These are phyloP conservation scores for Aspergillus spinulosporus DNA, from an alignment of 2,329 filamentous ascomycete genomes.

Conservation along the genomic window DNA sequence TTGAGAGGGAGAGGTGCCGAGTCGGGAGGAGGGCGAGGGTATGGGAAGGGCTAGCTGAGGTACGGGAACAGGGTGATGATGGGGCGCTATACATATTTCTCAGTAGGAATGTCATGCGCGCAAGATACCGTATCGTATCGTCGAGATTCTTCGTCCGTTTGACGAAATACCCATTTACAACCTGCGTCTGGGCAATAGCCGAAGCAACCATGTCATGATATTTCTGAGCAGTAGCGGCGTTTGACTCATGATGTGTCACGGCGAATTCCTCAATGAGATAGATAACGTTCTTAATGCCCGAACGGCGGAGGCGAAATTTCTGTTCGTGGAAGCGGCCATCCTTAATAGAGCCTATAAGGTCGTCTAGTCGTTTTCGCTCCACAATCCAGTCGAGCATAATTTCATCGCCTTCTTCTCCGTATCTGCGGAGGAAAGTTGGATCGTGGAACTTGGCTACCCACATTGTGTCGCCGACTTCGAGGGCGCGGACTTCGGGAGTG, in stretches of 20 bases:
- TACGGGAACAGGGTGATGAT: not conserved
- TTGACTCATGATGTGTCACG: constrained; percentile 56
- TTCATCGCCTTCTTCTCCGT: constrained; percentile 62
- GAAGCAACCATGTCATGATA: constrained; percentile 69
- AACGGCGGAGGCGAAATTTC: constrained; percentile 74
- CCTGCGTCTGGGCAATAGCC: constrained; percentile 73
- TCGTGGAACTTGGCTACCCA: constrained; percentile 76
- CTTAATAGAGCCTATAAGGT: constrained; percentile 76
- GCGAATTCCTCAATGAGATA: constrained; percentile 76
- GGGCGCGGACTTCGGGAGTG: constrained; percentile 63
- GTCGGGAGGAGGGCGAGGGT: constrained; percentile 66
- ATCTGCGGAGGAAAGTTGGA: constrained; percentile 53
- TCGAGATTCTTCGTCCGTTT: constrained; percentile 75
- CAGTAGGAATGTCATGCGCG: constrained; percentile 68
- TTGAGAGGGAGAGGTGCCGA: constrained; percentile 55
- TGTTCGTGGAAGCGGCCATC: constrained; percentile 82
- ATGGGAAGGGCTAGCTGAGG: constrained; percentile 11
- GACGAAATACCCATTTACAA: constrained; percentile 76
- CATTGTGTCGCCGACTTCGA: constrained; percentile 73
- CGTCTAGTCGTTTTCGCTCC: constrained; percentile 77
- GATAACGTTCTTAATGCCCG: constrained; percentile 72
- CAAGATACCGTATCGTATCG: constrained; percentile 74
- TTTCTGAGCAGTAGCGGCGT: constrained; percentile 43
- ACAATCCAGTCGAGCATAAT: constrained; percentile 77
- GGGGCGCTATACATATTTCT: constrained; percentile 58